Conservation (phyloP, 2,329 filamentous ascomycete genomes). For the Aspergillus sp. region DNA sequence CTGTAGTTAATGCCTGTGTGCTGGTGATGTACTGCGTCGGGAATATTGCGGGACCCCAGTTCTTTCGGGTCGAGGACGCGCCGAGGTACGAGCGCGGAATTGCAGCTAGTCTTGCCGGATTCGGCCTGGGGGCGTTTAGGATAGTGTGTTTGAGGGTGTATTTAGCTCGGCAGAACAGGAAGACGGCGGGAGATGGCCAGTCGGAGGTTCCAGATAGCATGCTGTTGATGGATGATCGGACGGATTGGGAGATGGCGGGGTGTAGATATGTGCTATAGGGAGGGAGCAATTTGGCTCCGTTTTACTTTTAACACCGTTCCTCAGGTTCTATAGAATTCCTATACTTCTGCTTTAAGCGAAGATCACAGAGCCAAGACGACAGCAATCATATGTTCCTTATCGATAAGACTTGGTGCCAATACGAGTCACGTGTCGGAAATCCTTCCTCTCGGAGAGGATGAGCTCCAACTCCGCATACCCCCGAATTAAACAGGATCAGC, state of each 20-base stretch:
- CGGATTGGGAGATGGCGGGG: not conserved
- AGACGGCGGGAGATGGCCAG: not conserved
- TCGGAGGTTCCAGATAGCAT: not conserved
- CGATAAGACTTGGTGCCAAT: slow-evolving; percentile 15
- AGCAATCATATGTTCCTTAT: slow-evolving; percentile 4
- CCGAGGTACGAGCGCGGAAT: not conserved
- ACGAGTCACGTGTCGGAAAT: slow-evolving; percentile 19
- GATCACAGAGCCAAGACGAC: too few relatives aligned
- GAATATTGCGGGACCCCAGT: not conserved
- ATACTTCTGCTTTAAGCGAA: not conserved
- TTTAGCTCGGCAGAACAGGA: not conserved
- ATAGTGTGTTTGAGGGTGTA: not conserved
- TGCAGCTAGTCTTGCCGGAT: not conserved
- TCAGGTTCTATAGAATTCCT: too few relatives aligned
- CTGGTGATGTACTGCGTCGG: not conserved
- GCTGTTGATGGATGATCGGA: not conserved
- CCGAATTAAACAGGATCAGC: slow-evolving; percentile 10
- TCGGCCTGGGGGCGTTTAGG: not conserved
- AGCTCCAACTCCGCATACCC: slow-evolving; percentile 12
- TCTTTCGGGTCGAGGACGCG: not conserved
- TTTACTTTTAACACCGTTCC: too few relatives aligned
- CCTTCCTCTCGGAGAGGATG: slow-evolving; percentile 7
- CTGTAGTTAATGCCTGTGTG: not conserved
- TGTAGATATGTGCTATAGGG: not conserved
- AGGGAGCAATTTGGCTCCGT: too few relatives aligned